A percentile compares a stretch with the other conserved stretches of the same genome.
Evolutionary conservation across 192 early-diverging fungal genomes (phyloP).

Genomic region (Allomyces javanicus): DNA sequence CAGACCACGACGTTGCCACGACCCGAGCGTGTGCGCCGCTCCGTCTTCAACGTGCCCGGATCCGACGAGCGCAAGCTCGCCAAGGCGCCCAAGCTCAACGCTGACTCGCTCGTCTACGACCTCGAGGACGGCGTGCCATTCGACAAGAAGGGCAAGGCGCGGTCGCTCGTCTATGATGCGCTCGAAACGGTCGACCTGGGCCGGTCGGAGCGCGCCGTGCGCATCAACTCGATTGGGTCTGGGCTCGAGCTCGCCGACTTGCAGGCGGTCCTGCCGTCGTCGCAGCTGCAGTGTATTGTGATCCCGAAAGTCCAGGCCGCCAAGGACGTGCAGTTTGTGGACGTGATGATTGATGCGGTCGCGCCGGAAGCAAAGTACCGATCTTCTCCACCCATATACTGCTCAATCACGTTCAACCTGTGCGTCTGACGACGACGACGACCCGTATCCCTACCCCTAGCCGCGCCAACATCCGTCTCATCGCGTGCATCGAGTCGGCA

Average conservation of each 20-base stretch:
- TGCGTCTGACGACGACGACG: not conserved
- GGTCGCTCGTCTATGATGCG: constrained; percentile 48
- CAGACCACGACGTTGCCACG: not conserved
- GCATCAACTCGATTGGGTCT: constrained; percentile 71
- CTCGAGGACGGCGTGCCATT: constrained; percentile 77
- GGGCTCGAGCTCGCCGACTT: constrained; percentile 61
- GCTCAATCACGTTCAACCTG: not conserved
- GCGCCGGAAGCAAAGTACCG: constrained; percentile 25
- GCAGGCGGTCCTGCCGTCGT: constrained; percentile 45
- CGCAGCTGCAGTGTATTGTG: constrained; percentile 46
- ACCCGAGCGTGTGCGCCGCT: not conserved
- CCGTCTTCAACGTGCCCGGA: constrained; percentile 31
- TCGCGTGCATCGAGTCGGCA: constrained; percentile 79
- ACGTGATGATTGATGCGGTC: constrained; percentile 45
- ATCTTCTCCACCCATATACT: not conserved
- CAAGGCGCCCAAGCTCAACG: constrained; percentile 41
- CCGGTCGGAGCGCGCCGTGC: constrained; percentile 63
- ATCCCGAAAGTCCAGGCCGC: constrained; percentile 76
- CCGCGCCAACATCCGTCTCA: constrained; percentile 46
- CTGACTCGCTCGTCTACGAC: constrained; percentile 79
- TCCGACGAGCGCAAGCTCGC: constrained; percentile 76
- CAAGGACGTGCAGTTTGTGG: constrained; percentile 54
- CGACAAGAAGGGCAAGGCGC: constrained; percentile 62
- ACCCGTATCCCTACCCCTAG: constrained; percentile 11
- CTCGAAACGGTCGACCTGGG: constrained; percentile 37